These are phyloP conservation scores for Styphnolobium japonicum DNA, from an alignment of 306 rosid genomes.

Conservation along the genomic window DNA sequence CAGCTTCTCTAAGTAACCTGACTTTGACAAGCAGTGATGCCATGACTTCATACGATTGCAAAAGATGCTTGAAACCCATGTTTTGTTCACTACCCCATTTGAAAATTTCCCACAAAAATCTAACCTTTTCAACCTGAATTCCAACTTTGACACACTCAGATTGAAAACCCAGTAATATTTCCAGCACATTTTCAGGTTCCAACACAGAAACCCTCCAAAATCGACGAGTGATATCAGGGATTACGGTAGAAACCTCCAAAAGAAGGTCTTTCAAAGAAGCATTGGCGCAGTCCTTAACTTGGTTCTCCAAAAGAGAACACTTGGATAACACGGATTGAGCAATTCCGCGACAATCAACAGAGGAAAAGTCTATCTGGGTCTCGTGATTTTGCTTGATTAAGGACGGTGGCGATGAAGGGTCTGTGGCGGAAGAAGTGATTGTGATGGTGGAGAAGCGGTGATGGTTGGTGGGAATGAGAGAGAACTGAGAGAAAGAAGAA, in stretches of 20 bases:
- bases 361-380: constrained; percentile 20
- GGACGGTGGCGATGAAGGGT: background rate
- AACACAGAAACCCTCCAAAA: constrained; percentile 50
- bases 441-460: constrained; percentile 19
- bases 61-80: constrained; percentile 40
- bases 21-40: constrained; percentile 59
- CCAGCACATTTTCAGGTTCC: constrained; percentile 56
- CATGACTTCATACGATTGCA: constrained; percentile 61
- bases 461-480: background rate
- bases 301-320: constrained; percentile 30
- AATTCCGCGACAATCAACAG: constrained; percentile 43
- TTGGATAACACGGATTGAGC: constrained; percentile 45
- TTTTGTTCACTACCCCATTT: constrained; percentile 40
- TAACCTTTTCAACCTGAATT: constrained; percentile 50
- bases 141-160: constrained; percentile 36
- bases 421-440: background rate
- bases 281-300: constrained; percentile 28
- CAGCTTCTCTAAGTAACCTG: constrained; percentile 61
- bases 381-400: background rate
- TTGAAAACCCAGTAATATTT: constrained; percentile 53
- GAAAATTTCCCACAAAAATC: constrained; percentile 64
- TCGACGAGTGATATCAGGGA: constrained; percentile 59
- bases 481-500: constrained; percentile 25
- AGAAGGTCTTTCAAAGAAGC: constrained; percentile 53
- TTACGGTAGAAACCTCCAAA: constrained; percentile 51